Conservation (phyloP, 306 rosid species). For the Sophora flavescens region DNA sequence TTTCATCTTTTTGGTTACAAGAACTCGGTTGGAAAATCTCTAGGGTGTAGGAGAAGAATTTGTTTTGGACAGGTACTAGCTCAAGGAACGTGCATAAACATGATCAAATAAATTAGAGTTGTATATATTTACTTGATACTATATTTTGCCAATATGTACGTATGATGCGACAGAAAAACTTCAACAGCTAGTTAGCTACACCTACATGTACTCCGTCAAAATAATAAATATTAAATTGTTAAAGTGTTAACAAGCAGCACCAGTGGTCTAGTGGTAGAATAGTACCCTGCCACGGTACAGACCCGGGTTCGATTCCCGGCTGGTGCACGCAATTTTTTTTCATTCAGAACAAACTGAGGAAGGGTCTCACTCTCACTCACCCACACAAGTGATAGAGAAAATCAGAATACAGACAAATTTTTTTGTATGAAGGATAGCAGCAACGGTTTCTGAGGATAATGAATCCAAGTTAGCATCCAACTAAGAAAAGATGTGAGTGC, state of each 20-base stretch:
- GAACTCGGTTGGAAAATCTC: background rate
- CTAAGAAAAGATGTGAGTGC: conserved; percentile 18
- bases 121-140: no score
- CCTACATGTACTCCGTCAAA: no score
- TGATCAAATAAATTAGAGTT: background rate
- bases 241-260: conserved; percentile 46
- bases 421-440: background rate
- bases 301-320: conserved; percentile 70
- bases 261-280: conserved; percentile 99
- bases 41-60: background rate
- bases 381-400: background rate
- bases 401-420: background rate
- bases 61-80: background rate
- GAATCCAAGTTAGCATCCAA: conserved; percentile 5
- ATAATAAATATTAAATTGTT: no score
- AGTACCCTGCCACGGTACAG: conserved; percentile 82
- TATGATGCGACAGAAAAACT: no score
- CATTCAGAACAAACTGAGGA: background rate
- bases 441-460: background rate
- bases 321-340: conserved; percentile 24
- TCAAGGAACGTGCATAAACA: background rate
- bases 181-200: no score
- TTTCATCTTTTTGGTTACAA: background rate
- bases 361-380: background rate
- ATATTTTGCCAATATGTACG: no score